Percentiles rank a stretch among this genome's conserved stretches.
These are phyloP conservation scores for Claviceps sp. DNA, from an alignment of 2,329 filamentous ascomycete species.

Conservation along the genomic window DNA sequence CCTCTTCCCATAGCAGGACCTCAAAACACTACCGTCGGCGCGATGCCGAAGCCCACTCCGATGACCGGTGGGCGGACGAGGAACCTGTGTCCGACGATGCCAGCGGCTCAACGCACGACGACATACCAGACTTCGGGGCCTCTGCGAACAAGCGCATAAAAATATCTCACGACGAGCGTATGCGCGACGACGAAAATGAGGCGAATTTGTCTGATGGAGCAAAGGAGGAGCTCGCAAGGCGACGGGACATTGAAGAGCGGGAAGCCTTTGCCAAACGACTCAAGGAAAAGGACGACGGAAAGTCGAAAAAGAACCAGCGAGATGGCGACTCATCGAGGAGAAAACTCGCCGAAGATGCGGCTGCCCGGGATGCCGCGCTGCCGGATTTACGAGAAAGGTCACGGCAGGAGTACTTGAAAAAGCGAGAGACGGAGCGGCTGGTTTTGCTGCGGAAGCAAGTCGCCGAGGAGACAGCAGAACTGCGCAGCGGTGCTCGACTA, in stretches of 20 bases:
- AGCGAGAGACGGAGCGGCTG: slow-evolving; percentile 75
- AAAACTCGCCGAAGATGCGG: slow-evolving; percentile 37
- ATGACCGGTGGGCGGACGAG: slow-evolving; percentile 74
- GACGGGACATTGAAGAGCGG: slow-evolving; percentile 59
- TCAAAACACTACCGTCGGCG: slow-evolving; percentile 30
- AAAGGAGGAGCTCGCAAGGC: slow-evolving; percentile 41
- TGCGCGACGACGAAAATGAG: slow-evolving; percentile 21
- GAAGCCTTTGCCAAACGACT: slow-evolving; percentile 70
- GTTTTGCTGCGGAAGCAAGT: slow-evolving; percentile 84
- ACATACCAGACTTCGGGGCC: slow-evolving; percentile 48
- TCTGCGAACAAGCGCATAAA: slow-evolving; percentile 60
- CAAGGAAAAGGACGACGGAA: slow-evolving; percentile 55
- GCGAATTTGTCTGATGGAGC: slow-evolving; percentile 42
- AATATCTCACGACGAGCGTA: slow-evolving; percentile 40
- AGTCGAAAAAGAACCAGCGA: slow-evolving; percentile 53
- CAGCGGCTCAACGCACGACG: slow-evolving; percentile 24
- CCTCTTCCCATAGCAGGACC: slow-evolving; percentile 16
- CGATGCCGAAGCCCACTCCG: slow-evolving; percentile 40
- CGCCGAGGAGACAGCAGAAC: slow-evolving; percentile 70
- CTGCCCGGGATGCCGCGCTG: slow-evolving; percentile 56
- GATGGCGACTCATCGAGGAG: slow-evolving; percentile 44
- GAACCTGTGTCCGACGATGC: slow-evolving; percentile 37
- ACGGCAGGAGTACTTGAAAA: slow-evolving; percentile 84
- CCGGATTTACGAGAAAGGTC: slow-evolving; percentile 72
- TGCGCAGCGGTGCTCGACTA: slow-evolving; percentile 60